Base-by-base conservation (phyloP, 441 rosid genomes). In the Arabidopsis lyrata region DNA sequence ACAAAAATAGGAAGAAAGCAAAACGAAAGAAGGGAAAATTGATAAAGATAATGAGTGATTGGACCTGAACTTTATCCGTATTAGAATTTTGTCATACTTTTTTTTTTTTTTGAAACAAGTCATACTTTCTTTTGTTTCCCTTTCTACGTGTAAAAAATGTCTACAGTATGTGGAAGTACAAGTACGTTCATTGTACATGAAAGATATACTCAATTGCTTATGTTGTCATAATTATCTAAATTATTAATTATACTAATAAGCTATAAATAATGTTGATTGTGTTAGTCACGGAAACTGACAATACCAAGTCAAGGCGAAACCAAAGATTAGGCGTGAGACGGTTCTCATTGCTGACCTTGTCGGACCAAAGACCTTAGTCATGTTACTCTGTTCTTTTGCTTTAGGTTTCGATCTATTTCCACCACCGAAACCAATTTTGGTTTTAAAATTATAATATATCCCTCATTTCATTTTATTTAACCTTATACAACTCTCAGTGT, bases 61-160 rank as follows among this genome's bases (percentile, higher is more conserved):
- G 11, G 74, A 77, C 81, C 54, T 77, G 54, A 72, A 72, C 65
- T 72, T 72, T 72, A 77, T 77, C 74, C 66, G 16, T 66, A 60
- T 59, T 59, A 60, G 7, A 77, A 13, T 31, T 64, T 70, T 58
- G 5, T 55, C 29, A 16, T 31, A 15, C 13, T 41, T 15, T 20
- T 8, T 53, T 44, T 36, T 14, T n/a, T n/a, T n/a, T n/a, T n/a
- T n/a, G n/a, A n/a, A n/a, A n/a, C n/a, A n/a, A n/a, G 5, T 55
- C 29, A 16, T 31, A 15, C 13, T 41, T 15, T 20, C 11, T 53
- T 44, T 36, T 14, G 45, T 56, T 66, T 48, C 2, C 32, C 74
- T 72, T 54, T 72, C 66, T 45, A 66, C 81, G 70, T 77, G 74
- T 57, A 20, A 16, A 38, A 58, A 63, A 36, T 72, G 50, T 53